Percentiles rank a stretch among this genome's conserved stretches.
Conservation (phyloP, 441 rosid genomes). For the Erodium chrysanthum region DNA sequence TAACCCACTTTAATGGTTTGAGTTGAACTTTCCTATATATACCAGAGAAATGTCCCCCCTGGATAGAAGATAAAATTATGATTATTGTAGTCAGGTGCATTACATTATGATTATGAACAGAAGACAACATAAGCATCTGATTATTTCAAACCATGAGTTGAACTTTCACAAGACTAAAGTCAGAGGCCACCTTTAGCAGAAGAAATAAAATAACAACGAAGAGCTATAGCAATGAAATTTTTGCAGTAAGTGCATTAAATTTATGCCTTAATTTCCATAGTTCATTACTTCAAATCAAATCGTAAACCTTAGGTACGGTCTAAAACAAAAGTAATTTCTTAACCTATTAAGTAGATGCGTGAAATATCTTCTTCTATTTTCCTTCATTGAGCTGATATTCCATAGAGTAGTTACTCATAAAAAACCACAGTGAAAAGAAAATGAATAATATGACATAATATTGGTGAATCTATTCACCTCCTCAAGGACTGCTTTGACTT, state of each 20-base stretch:
- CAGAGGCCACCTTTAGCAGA: background rate
- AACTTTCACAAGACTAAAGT: background rate
- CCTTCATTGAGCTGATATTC: background rate
- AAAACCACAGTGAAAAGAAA: background rate
- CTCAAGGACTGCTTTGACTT: conserved; percentile 99
- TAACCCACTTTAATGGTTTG: conserved; percentile 93
- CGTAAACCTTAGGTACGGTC: background rate
- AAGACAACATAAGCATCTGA: too few relatives aligned
- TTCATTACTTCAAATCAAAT: background rate
- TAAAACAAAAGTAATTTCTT: background rate
- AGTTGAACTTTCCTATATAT: conserved; percentile 98
- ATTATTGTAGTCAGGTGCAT: background rate
- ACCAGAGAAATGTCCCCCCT: conserved; percentile 99
- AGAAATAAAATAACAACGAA: background rate
- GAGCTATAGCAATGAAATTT: background rate
- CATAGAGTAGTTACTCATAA: background rate
- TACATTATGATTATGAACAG: too few relatives aligned
- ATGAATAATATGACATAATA: background rate
- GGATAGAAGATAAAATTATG: conserved; percentile 24
- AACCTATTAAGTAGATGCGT: background rate
- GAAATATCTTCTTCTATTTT: background rate
- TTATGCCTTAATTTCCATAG: background rate
- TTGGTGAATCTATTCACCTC: conserved; percentile 45
- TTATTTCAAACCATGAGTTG: too few relatives aligned
- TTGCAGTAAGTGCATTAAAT: background rate